Base-by-base conservation (phyloP, 2,329 filamentous ascomycete genomes). In the Ophiostoma sp. region DNA sequence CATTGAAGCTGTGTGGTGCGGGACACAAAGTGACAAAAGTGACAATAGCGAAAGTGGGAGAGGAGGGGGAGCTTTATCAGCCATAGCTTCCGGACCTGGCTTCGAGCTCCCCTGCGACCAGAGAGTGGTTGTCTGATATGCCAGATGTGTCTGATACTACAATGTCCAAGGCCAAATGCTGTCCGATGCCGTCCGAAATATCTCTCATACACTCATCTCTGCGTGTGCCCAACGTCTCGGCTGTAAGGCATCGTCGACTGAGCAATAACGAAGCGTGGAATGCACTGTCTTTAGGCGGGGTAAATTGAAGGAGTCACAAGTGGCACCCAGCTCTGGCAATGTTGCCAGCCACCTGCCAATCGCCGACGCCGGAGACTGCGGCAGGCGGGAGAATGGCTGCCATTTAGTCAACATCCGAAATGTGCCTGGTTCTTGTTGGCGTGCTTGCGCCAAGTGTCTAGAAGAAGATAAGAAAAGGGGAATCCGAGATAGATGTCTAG, bases 1-100 rank as follows among this genome's bases (percentile, higher is more conserved):
- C 60, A 35, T n/a, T 36, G 15, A 36, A 64, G 60, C 60, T 65
- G 57, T 33, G 27, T 33, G 23, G 13, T 35, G 57, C 52, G 52
- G 52, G 52, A 23, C 52, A 27, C n/a, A 17, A 62, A 62, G 57
- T 62, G 57, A 48, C 44, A n/a, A 48, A 48, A 10, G 36, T 1
- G 36, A 39, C 36, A 8, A 48, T 48, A 15, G 17, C 41, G 17
- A 48, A 48, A 48, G 15, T 48, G 20, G 44, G 44, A 39, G 36
- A 48, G 44, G 57, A 27, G 23, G 57, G 54, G 57, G 57, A 62
- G 57, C 57, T 62, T 62, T 62, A 62, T 57, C 52, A 27, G 23
- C 52, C 52, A 57, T 11, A 27, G 52, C 52, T 57, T 57, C 52
- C 52, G 52, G 11, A 57, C 52, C 27, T 57, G 52, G 52, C 52